Conservation (phyloP, 768 basidiomycete genomes). For the Pulveroboletus sp. region DNA sequence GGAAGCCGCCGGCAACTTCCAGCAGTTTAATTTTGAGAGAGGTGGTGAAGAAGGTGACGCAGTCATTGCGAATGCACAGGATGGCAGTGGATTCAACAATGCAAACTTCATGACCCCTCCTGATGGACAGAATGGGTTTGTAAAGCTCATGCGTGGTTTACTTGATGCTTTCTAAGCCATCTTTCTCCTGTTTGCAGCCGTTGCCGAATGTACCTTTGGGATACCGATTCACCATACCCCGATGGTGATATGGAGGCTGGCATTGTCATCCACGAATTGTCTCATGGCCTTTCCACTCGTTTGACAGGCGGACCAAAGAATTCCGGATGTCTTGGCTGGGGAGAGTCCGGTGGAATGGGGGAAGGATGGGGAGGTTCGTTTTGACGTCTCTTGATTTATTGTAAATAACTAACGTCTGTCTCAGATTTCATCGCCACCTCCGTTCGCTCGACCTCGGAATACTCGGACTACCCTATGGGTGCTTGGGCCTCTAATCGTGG, state of each 20-base stretch:
- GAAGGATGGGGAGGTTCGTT: constrained; percentile 86
- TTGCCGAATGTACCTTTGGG: constrained; percentile 98
- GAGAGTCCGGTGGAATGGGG: constrained; percentile 96
- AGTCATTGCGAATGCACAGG: constrained; percentile 93
- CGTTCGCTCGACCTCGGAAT: constrained; percentile 67
- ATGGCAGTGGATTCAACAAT: constrained; percentile 90
- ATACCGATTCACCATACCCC: constrained; percentile 82
- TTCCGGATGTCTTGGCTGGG: constrained; percentile 93
- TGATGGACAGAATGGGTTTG: constrained; percentile 72
- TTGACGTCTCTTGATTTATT: neutral
- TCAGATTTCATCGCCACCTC: constrained; percentile 85
- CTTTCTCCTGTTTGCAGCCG: constrained; percentile 32
- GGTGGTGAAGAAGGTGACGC: constrained; percentile 86
- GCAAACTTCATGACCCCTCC: constrained; percentile 89
- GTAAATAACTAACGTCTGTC: neutral
- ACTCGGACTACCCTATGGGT: constrained; percentile 87
- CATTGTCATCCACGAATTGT: constrained; percentile 89
- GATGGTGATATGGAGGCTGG: constrained; percentile 97
- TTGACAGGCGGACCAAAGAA: constrained; percentile 91
- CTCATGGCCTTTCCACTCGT: constrained; percentile 90
- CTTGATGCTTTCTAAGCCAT: neutral
- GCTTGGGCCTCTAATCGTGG: constrained; percentile 85
- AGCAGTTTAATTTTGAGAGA: constrained; percentile 92
- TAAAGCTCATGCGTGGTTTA: neutral
- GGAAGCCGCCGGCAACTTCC: constrained; percentile 92